Evolutionary conservation across 192 early-diverging fungal species (phyloP).

Genomic region (Dispira simplex): DNA sequence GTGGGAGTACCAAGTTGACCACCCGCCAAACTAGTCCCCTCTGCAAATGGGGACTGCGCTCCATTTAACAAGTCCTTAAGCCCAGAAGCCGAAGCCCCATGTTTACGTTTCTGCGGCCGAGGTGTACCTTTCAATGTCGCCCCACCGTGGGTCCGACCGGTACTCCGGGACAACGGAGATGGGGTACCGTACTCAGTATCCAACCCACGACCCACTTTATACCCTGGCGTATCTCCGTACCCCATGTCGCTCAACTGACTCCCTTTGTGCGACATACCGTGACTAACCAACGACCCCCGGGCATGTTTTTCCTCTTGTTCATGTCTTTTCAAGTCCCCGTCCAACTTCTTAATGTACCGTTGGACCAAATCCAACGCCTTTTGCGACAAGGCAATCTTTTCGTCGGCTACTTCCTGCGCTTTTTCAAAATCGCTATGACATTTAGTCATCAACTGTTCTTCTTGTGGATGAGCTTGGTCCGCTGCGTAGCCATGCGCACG

Average conservation of each 20-base stretch:
- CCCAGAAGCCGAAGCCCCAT: background rate
- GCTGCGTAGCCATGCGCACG: constrained; percentile 1
- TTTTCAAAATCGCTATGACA: background rate
- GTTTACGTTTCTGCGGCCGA: constrained; percentile 4
- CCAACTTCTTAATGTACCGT: background rate
- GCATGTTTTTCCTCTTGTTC: background rate
- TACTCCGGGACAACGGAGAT: background rate
- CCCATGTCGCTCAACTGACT: background rate
- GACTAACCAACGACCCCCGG: background rate
- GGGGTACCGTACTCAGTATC: background rate
- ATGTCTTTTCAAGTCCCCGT: constrained; percentile 3
- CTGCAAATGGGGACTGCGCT: background rate
- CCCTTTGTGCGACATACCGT: background rate
- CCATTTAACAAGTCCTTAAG: background rate
- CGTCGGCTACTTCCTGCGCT: constrained; percentile 1
- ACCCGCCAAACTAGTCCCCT: background rate
- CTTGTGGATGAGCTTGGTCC: background rate
- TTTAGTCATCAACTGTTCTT: background rate
- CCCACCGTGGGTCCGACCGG: background rate
- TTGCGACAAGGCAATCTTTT: background rate
- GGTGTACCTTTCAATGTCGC: background rate
- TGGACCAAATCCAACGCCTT: background rate
- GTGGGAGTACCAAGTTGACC: background rate
- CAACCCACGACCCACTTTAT: background rate
- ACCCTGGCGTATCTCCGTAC: background rate